Percentiles rank a stretch among this genome's conserved stretches.
Evolutionary conservation across 176 grass and related monocot genomes (phyloP).

Genomic region (Ampelocalamus luodianensis): DNA sequence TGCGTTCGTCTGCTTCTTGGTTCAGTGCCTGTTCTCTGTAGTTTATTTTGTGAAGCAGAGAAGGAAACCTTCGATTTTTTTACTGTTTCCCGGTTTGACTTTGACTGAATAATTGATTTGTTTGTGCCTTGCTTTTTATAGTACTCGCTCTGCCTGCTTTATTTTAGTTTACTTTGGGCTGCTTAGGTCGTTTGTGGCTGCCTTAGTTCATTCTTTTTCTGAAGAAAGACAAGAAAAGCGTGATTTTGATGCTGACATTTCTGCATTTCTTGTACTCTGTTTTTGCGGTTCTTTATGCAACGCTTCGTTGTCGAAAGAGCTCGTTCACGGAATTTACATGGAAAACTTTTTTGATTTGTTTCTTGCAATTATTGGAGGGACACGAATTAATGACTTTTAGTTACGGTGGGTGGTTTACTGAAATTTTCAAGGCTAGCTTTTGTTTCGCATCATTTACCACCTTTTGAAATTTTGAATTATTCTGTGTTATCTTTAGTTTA

Average conservation of each 20-base stretch:
- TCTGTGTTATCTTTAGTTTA: not conserved
- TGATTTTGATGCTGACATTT: constrained; percentile 52
- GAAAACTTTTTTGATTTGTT: constrained; percentile 26
- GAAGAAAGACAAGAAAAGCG: constrained; percentile 32
- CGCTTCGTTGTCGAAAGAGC: constrained; percentile 35
- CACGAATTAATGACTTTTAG: constrained; percentile 13
- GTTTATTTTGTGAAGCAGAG: not conserved
- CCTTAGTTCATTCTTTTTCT: constrained; percentile 25
- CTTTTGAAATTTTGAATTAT: not conserved
- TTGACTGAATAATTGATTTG: constrained; percentile 41
- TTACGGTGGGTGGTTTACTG: not conserved
- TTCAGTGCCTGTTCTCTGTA: not conserved
- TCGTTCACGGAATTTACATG: constrained; percentile 40
- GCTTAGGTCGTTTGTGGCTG: not conserved
- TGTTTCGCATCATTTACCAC: not conserved
- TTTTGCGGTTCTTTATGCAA: constrained; percentile 38
- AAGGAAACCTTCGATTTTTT: not conserved
- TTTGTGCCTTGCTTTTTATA: constrained; percentile 14
- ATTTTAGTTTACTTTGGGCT: constrained; percentile 25
- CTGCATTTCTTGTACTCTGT: constrained; percentile 34
- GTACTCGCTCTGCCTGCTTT: not conserved
- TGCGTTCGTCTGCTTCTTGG: not conserved
- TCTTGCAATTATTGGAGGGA: not conserved
- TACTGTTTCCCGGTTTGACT: constrained; percentile 1
- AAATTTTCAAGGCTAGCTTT: constrained; percentile 5